Percentiles rank a stretch among this genome's conserved stretches.
phyloP scores from a whole-genome alignment of 2,329 filamentous ascomycete species.

The Epichloe glyceriae region DNA sequence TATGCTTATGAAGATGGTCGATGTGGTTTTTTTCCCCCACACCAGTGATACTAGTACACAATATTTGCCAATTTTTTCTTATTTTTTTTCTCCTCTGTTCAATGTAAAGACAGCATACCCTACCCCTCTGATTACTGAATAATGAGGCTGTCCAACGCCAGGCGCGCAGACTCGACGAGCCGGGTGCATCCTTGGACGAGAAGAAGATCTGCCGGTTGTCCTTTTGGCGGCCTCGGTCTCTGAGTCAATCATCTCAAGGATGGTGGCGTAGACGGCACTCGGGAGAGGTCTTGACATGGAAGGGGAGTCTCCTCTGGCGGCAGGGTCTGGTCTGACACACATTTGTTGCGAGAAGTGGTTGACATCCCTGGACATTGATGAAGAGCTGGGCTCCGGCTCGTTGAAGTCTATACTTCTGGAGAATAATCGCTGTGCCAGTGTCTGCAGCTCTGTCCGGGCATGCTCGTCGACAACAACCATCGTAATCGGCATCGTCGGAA shows the following conservation, averaged over 20 bases:
- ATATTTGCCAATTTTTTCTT: not conserved
- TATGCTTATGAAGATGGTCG: too few relatives aligned
- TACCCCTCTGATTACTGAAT: slow-evolving; percentile 28
- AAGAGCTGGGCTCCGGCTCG: slow-evolving; percentile 15
- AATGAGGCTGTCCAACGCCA: slow-evolving; percentile 39
- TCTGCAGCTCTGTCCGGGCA: not conserved
- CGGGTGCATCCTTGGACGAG: slow-evolving; percentile 29
- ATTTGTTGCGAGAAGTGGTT: slow-evolving; percentile 15
- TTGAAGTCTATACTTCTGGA: slow-evolving; percentile 21
- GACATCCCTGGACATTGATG: slow-evolving; percentile 17
- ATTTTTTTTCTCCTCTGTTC: not conserved
- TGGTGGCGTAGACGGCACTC: slow-evolving; percentile 31
- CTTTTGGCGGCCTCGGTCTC: slow-evolving; percentile 31
- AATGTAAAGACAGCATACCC: not conserved
- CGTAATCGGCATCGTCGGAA: slow-evolving; percentile 14
- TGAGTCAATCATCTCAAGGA: slow-evolving; percentile 41
- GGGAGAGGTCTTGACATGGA: slow-evolving; percentile 16
- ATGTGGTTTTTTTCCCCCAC: too few relatives aligned
- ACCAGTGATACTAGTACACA: not conserved
- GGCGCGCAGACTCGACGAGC: slow-evolving; percentile 40
- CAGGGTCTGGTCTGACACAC: slow-evolving; percentile 12
- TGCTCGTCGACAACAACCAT: not conserved
- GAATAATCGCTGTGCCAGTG: slow-evolving; percentile 17
- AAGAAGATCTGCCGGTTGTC: slow-evolving; percentile 31
- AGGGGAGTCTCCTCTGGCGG: slow-evolving; percentile 10